Evolutionary conservation across 352 stramenopile genomes (phyloP).

Genomic region (Blastocystis sp.): DNA sequence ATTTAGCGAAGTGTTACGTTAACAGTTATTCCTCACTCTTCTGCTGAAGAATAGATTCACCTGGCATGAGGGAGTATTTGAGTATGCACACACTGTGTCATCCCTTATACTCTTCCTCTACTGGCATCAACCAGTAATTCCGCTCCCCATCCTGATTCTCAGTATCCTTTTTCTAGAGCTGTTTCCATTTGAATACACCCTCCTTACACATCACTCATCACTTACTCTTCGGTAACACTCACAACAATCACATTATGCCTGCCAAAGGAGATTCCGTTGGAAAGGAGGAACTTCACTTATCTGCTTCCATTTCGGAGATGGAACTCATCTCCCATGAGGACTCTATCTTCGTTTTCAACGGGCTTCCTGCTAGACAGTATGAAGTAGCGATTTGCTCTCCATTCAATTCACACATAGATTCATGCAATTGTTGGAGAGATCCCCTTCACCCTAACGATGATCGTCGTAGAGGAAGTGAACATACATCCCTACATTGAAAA

Average conservation of each 20-base stretch:
- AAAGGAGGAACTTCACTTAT: background rate
- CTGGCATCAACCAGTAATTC: no score
- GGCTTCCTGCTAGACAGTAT: background rate
- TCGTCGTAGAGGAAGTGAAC: slow-evolving; percentile 7
- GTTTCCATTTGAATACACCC: no score
- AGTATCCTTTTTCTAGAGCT: no score
- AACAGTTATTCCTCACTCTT: no score
- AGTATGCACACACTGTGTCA: no score
- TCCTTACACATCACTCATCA: no score
- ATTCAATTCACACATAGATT: slow-evolving; percentile 1
- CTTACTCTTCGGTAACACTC: no score
- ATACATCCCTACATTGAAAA: slow-evolving; percentile 1
- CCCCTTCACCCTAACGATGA: slow-evolving; percentile 3
- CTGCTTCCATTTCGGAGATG: background rate
- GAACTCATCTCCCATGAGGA: background rate
- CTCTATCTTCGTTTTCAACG: background rate
- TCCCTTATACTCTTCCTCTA: no score
- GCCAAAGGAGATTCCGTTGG: background rate
- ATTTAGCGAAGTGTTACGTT: no score
- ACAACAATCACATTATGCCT: background rate
- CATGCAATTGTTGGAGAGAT: background rate
- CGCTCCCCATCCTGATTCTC: no score
- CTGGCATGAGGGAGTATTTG: no score
- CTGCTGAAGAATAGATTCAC: no score
- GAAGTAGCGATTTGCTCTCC: background rate